These are phyloP conservation scores for Rhizoctonia solani DNA, from an alignment of 1,284 basidiomycete species.

Conservation along the genomic window DNA sequence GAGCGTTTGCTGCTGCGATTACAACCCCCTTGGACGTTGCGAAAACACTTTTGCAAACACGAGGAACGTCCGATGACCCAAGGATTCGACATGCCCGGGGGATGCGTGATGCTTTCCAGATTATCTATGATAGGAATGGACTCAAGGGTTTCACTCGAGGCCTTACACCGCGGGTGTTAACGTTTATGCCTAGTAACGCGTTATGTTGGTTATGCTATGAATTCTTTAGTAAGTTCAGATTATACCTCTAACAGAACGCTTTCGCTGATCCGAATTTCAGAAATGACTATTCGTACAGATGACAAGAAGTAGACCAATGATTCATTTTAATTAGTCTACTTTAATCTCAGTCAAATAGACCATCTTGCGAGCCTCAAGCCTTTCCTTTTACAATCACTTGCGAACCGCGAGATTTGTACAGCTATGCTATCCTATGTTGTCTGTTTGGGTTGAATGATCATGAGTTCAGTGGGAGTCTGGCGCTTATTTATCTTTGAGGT, in stretches of 20 bases:
- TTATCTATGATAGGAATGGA: slow-evolving; percentile 88
- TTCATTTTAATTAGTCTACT: neutral
- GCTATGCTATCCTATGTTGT: slow-evolving; percentile 11
- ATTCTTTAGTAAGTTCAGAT: slow-evolving; percentile 81
- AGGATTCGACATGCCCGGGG: slow-evolving; percentile 85
- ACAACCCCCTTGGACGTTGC: slow-evolving; percentile 99
- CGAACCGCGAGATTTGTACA: neutral
- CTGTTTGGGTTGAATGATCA: slow-evolving; percentile 9
- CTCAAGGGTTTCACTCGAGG: slow-evolving; percentile 85
- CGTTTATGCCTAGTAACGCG: slow-evolving; percentile 96
- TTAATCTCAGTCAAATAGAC: neutral
- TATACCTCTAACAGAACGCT: neutral
- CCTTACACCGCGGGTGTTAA: slow-evolving; percentile 88
- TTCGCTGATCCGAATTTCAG: neutral
- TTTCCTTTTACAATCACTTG: neutral
- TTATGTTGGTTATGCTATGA: slow-evolving; percentile 97
- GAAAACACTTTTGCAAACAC: slow-evolving; percentile 94
- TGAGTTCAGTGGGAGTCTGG: neutral
- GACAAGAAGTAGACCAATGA: neutral
- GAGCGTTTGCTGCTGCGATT: slow-evolving; percentile 91
- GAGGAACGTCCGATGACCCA: slow-evolving; percentile 79
- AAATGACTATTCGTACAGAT: slow-evolving; percentile 32
- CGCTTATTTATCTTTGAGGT: no score
- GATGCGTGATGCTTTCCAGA: slow-evolving; percentile 85
- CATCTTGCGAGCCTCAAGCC: neutral